These are phyloP conservation scores for Myrmaecium sp. DNA, from an alignment of 2,329 filamentous ascomycete species.

Conservation along the genomic window DNA sequence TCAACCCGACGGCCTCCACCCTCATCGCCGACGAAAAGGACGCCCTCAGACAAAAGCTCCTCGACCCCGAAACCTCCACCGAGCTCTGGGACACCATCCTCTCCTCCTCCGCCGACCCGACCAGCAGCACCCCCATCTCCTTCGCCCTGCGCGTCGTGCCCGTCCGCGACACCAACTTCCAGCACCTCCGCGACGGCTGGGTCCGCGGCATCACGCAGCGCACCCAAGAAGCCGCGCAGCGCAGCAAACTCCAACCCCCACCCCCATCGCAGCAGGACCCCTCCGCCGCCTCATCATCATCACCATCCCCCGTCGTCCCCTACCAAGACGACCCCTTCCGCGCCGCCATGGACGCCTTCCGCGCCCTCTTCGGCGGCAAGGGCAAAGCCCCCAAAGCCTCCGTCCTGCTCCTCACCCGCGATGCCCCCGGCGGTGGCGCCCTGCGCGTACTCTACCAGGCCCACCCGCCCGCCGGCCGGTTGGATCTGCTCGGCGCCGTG, in stretches of 20 bases:
- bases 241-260: conserved; percentile 14
- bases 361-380: conserved; percentile 62
- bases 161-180: conserved; percentile 86
- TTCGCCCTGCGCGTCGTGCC: conserved; percentile 73
- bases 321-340: conserved; percentile 64
- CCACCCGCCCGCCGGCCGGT: conserved; percentile 27
- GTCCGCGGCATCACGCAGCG: conserved; percentile 68
- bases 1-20: conserved; percentile 65
- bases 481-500: conserved; percentile 51
- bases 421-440: conserved; percentile 36
- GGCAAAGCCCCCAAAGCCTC: conserved; percentile 62
- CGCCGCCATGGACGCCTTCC: conserved; percentile 57
- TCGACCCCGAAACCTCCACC: conserved; percentile 53
- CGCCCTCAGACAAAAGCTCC: conserved; percentile 47
- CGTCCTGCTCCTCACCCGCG: conserved; percentile 57
- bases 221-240: conserved; percentile 35
- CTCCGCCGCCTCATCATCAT: background rate
- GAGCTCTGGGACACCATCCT: conserved; percentile 60
- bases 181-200: conserved; percentile 80
- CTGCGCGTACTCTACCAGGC: conserved; percentile 53
- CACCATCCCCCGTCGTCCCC: conserved; percentile 14
- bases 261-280: conserved; percentile 7
- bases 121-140: conserved; percentile 33
- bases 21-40: conserved; percentile 71
- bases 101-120: conserved; percentile 26